Conservation (phyloP, 2,329 filamentous ascomycete genomes). For the Zopfia rhizophila region DNA sequence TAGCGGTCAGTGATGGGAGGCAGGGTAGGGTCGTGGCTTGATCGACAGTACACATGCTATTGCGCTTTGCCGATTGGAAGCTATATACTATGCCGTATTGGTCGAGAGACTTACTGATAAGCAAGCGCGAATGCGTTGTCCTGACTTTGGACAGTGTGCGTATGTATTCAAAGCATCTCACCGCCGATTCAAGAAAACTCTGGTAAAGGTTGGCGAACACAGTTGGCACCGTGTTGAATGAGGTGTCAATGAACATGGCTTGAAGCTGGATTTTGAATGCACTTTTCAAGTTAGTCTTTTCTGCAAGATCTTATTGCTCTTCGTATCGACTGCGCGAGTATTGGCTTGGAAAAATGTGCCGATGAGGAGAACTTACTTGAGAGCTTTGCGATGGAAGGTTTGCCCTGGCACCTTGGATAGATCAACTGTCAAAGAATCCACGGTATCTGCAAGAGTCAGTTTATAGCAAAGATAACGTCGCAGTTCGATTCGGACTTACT, state of each 20-base stretch:
- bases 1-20: conserved; percentile 21
- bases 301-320: neutral
- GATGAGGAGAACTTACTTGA: conserved; percentile 64
- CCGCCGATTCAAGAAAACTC: conserved; percentile 81
- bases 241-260: conserved; percentile 82
- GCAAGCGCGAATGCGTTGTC: conserved; percentile 68
- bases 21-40: conserved; percentile 27
- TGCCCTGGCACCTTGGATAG: conserved; percentile 76
- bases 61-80: conserved; percentile 25
- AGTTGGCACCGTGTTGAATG: conserved; percentile 75
- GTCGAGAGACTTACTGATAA: conserved; percentile 63
- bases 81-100: conserved; percentile 23
- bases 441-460: conserved; percentile 59
- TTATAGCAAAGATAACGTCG: conserved; percentile 1
- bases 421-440: conserved; percentile 83
- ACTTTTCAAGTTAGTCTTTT: conserved; percentile 42
- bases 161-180: conserved; percentile 73
- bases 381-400: conserved; percentile 81
- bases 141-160: conserved; percentile 67
- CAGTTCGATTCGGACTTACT: conserved; percentile 60
- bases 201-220: conserved; percentile 79
- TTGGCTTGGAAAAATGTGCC: neutral
- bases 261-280: conserved; percentile 87
- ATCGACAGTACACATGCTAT: conserved; percentile 34
- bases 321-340: neutral